These are phyloP conservation scores for Nannochloris sp. DNA, from an alignment of 139 green algal genomes.

Conservation along the genomic window DNA sequence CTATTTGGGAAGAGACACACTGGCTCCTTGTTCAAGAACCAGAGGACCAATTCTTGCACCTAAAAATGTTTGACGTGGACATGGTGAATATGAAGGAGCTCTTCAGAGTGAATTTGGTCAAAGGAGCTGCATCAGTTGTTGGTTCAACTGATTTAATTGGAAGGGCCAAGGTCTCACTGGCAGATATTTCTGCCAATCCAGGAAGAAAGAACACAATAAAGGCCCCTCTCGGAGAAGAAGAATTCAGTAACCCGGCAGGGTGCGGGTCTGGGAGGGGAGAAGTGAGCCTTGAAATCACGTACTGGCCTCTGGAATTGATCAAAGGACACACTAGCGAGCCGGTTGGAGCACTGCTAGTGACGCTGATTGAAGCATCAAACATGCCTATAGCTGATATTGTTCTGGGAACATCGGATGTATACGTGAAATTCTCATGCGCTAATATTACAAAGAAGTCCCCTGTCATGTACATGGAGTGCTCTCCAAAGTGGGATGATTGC, in stretches of 20 bases:
- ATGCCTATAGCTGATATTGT: slow-evolving; percentile 26
- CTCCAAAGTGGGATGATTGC: slow-evolving; percentile 13
- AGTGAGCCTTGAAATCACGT: slow-evolving; percentile 30
- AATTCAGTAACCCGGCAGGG: slow-evolving; percentile 30
- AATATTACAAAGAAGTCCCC: background rate
- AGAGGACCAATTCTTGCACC: slow-evolving; percentile 27
- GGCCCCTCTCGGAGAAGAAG: slow-evolving; percentile 27
- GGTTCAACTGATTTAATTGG: slow-evolving; percentile 30
- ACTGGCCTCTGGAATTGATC: slow-evolving; percentile 37
- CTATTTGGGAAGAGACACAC: slow-evolving; percentile 35
- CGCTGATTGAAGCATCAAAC: slow-evolving; percentile 14
- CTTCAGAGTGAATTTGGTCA: slow-evolving; percentile 40
- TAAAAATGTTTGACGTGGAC: slow-evolving; percentile 60
- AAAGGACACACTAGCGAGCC: slow-evolving; percentile 12
- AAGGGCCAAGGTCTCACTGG: slow-evolving; percentile 22
- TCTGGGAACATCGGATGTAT: slow-evolving; percentile 32
- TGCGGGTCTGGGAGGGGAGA: slow-evolving; percentile 28
- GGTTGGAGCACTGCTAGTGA: slow-evolving; percentile 22
- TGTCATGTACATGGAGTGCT: background rate
- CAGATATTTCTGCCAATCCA: slow-evolving; percentile 13
- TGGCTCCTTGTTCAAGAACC: slow-evolving; percentile 52
- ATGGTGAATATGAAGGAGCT: slow-evolving; percentile 51
- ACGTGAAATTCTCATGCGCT: slow-evolving; percentile 29
- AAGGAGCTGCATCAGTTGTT: slow-evolving; percentile 33
- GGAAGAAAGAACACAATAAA: slow-evolving; percentile 17